Conservation (phyloP, 2,329 filamentous ascomycete genomes). For the Fusarium sp. region DNA sequence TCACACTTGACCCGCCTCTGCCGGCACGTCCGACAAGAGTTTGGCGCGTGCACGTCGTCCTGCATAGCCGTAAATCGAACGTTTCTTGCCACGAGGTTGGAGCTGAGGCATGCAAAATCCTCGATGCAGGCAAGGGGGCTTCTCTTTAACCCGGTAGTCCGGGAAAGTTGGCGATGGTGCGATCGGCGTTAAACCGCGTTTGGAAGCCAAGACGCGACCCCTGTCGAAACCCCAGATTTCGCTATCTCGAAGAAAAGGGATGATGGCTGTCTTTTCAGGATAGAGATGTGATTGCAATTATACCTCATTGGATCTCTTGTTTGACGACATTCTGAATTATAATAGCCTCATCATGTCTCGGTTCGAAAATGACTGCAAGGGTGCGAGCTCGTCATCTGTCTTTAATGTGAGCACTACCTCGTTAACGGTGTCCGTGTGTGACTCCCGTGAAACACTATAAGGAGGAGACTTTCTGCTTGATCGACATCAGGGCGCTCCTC, state of each 20-base stretch:
- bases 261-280: not conserved
- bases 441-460: not conserved
- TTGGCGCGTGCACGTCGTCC: conserved; percentile 7
- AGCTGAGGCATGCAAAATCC: not conserved
- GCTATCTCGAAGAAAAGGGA: not conserved
- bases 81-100: not conserved
- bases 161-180: not conserved
- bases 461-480: not conserved
- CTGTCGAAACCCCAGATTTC: conserved; percentile 6
- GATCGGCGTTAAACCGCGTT: conserved; percentile 13
- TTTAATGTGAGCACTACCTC: not conserved
- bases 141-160: not conserved
- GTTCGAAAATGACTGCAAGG: not conserved
- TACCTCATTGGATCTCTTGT: conserved; percentile 2
- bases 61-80: not conserved
- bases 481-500: not conserved
- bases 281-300: not conserved
- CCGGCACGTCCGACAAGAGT: conserved; percentile 24
- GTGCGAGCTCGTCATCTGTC: conserved; percentile 3
- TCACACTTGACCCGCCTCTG: conserved; percentile 25
- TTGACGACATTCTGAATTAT: conserved; percentile 21
- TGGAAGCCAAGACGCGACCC: conserved; percentile 23
- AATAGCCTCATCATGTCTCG: conserved; percentile 16
- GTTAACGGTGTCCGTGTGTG: not conserved
- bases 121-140: not conserved